Evolutionary conservation across 2,329 filamentous ascomycete species (phyloP), one percentile per base, ranked within the genome.

Genomic region (Diaporthe destruens): DNA sequence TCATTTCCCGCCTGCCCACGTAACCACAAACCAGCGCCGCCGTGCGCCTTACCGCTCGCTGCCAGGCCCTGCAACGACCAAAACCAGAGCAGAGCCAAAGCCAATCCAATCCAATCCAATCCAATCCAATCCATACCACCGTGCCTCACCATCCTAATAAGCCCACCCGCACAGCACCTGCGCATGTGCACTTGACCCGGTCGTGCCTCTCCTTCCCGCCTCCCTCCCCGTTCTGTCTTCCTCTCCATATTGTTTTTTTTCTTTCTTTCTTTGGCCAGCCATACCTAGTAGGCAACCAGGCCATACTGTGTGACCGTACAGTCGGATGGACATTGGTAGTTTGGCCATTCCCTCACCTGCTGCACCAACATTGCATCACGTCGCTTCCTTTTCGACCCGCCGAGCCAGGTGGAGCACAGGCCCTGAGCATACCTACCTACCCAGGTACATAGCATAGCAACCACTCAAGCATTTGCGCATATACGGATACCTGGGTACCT

Each of bases 1-100:
- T 70, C 67, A 70, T 70, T 61, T 70, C 67, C 67, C 67, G 55
- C 55, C 67, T 51, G 44, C 44, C 9, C n/a, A 49, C 61, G 44
- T n/a, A 32, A 42, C 56, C n/a, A 23, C 36, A 3, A 29, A 16
- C 63, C 25, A 25, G 51, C 36, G 61, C 67, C 44, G 67, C 47
- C 12, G 42, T 69, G 49, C 47, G 66, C 57, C 54, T 59, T 34
- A 55, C 57, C 23, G 32, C 67, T 69, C 23, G 32, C 67, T 69
- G 54, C 53, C 34, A 47, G 42, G 59, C 20, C 59, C 44, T 65
- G 42, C 59, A n/a, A 34, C 29, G 32, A 51, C 44, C 56, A 59
- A 25, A 59, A 39, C 32, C 54, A 57, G 20, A 57, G 53, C 54
- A 57, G 20, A 57, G 53, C 34, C 55, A 36, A n/a, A 49, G 5